Evolutionary conservation across 1,139 yeast species (phyloP).

Genomic region (Kurtzmaniella quercitrusa): DNA sequence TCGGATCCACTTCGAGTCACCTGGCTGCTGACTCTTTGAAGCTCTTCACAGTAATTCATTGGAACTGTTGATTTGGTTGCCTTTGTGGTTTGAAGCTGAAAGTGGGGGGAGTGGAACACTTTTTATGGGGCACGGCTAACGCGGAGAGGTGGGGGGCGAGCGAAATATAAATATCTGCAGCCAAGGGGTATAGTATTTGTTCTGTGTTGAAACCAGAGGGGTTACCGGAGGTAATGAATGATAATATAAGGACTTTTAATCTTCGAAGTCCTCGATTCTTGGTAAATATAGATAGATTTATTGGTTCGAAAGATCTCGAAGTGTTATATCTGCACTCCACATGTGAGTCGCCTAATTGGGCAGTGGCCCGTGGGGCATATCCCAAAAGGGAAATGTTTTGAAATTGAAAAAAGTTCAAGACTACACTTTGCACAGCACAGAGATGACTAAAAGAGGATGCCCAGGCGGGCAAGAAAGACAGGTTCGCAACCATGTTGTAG

Average conservation of each 20-base stretch:
- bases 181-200: too few relatives aligned
- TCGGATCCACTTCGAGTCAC: constrained; percentile 9
- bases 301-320: neutral
- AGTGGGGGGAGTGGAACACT: neutral
- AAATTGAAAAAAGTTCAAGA: neutral
- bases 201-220: too few relatives aligned
- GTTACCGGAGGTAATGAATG: too few relatives aligned
- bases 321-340: neutral
- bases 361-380: neutral
- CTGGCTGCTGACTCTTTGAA: constrained; percentile 10
- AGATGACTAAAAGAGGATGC: neutral
- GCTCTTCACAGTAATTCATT: neutral
- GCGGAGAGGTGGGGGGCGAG: too few relatives aligned
- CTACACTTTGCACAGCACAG: neutral
- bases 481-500: neutral
- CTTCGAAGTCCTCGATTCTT: neutral
- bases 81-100: neutral
- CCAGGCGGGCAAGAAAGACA: neutral
- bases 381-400: constrained; percentile 1
- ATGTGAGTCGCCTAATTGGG: neutral
- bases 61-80: neutral
- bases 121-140: too few relatives aligned
- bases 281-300: neutral
- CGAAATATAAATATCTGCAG: too few relatives aligned
- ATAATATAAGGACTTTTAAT: neutral